A percentile compares a stretch with the other conserved stretches of the same genome.
Conservation (phyloP, 164 flowering plant species). For the Macadamia tetraphylla region DNA sequence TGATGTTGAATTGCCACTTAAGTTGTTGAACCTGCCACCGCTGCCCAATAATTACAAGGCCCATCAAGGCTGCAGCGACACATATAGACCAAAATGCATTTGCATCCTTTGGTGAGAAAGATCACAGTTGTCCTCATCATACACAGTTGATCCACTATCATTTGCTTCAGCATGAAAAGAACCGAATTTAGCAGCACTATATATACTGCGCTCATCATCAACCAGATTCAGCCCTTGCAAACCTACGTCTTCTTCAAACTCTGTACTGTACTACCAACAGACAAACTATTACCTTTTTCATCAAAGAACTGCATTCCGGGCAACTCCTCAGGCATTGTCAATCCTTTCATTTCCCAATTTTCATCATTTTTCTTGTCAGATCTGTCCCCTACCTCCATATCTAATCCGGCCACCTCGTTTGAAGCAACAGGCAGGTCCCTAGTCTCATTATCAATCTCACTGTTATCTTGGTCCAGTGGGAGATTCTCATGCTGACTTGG, state of each 20-base stretch:
- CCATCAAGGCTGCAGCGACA: too few species aligned
- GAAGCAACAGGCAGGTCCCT: conserved; percentile 18
- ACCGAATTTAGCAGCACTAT: conserved; percentile 24
- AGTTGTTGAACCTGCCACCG: too few species aligned
- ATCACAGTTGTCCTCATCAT: conserved; percentile 13
- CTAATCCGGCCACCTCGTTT: conserved; percentile 18
- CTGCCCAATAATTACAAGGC: too few species aligned
- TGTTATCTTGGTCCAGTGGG: conserved; percentile 35
- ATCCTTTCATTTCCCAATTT: conserved; percentile 30
- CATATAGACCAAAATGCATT: too few species aligned
- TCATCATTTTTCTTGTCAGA: conserved; percentile 39
- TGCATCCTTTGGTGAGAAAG: too few species aligned
- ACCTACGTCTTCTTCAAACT: conserved; percentile 31
- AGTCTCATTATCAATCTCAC: conserved; percentile 32
- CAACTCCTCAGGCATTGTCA: conserved; percentile 32
- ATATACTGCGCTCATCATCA: conserved; percentile 46
- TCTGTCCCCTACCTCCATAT: conserved; percentile 30
- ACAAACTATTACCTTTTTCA: conserved; percentile 32
- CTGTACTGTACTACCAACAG: conserved; percentile 27
- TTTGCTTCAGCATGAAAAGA: conserved; percentile 27
- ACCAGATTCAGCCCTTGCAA: conserved; percentile 35
- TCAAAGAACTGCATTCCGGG: conserved; percentile 25
- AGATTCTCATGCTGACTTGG: conserved; percentile 70
- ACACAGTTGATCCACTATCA: conserved; percentile 14
- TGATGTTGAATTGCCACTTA: too few species aligned